Evolutionary conservation across 1,284 basidiomycete species (phyloP), one percentile per base, ranked within the genome.

Genomic region (Takashimella tepidaria): DNA sequence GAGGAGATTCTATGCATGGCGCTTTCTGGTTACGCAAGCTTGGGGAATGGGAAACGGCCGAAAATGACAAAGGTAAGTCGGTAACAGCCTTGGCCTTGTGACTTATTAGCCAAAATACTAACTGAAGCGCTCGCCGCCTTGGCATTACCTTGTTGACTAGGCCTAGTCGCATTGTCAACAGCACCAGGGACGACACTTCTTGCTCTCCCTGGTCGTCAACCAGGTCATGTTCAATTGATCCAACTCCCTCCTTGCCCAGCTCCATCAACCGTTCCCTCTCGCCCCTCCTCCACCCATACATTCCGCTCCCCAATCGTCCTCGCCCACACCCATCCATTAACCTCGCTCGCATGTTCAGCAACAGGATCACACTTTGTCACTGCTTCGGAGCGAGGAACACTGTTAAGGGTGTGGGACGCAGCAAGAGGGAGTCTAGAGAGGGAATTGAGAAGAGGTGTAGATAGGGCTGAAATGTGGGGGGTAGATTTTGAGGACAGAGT

Each of bases 401-500:
- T 97, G 31, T 81, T 97, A 31, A 82, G 92, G 43, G 82, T 96
- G 59, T 97, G 92, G 92, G 89, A 95, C 71, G 77, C 87, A 0
- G 70, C 77, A 13, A 82, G 84, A 2, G 89, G 90, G 5, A 85
- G 85, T 59, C 82, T 89, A 42, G 76, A 90, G 44, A 79, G 85
- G 47, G 93, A 96, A 71, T 80, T 97, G 27, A 79, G 92, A 51
- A 81, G 92, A 69, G 92, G 92, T 3, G 84, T 88, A 16, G 93
- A 97, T 72, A 85, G 87, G 60, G 92, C 92, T 19, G 86, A 89
- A 65, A 93, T 97, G 52, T 96, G 92, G 76, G 90, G 90, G 1
- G 84, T 92, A 20, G 83, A 56, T 10, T 72, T 78, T 45, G 71
- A 72, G 27, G 59, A 62, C 56, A 40, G 43, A 2, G 44, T 56